Evolutionary conservation across 169 alveolate genomes (phyloP).

Genomic region (Cryptosporidium viatorum): DNA sequence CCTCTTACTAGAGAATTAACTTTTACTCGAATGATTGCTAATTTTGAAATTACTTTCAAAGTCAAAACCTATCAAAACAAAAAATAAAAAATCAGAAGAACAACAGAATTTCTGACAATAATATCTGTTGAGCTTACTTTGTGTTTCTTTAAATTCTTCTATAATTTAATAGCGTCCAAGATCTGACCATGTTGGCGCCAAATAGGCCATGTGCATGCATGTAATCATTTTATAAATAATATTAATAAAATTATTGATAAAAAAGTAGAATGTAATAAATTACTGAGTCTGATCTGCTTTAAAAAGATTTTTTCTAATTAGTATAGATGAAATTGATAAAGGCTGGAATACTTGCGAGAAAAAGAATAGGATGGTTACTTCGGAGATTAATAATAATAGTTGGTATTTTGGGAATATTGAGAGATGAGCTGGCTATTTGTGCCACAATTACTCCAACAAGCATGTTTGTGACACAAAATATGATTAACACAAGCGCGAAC

Average conservation of each 20-base stretch:
- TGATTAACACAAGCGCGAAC: conserved; percentile 26
- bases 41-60: no score
- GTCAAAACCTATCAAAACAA: no score
- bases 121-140: background rate
- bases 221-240: no score
- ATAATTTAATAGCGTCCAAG: background rate
- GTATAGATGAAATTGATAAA: no score
- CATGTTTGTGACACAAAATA: conserved; percentile 41
- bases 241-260: no score
- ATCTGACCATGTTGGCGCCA: background rate
- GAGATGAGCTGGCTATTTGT: background rate
- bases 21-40: no score
- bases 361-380: background rate
- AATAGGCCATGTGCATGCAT: background rate
- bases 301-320: no score
- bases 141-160: no score
- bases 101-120: no score
- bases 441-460: conserved; percentile 41
- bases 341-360: background rate
- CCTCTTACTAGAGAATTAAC: no score
- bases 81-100: no score
- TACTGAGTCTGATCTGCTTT: background rate
- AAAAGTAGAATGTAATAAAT: background rate
- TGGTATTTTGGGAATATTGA: background rate
- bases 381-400: background rate